Conservation (phyloP, 2,329 filamentous ascomycete species). For the Scopulariopsis brevicaulis region DNA sequence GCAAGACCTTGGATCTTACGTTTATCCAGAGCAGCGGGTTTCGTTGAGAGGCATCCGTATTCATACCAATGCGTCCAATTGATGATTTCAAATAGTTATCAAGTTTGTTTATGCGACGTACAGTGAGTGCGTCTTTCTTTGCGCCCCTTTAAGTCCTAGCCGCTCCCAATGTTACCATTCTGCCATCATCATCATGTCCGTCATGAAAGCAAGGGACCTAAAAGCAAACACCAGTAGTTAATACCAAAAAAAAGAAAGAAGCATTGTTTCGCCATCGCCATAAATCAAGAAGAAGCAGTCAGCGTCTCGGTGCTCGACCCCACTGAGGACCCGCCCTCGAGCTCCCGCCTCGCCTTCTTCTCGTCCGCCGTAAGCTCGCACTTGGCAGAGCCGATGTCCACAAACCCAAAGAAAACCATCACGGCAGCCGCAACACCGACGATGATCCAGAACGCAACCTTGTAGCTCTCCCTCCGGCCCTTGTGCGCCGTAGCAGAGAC, state of each 20-base stretch:
- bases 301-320: background rate
- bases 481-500: conserved; percentile 27
- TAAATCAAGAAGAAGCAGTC: background rate
- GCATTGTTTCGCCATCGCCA: background rate
- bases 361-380: conserved; percentile 11
- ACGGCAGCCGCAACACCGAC: conserved; percentile 36
- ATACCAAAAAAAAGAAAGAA: background rate
- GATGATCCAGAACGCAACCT: conserved; percentile 49
- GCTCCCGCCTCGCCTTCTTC: conserved; percentile 16
- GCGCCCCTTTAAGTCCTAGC: too few species aligned
- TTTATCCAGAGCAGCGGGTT: too few species aligned
- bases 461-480: conserved; percentile 39
- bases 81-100: too few species aligned
- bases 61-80: too few species aligned
- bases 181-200: background rate
- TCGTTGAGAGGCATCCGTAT: too few species aligned
- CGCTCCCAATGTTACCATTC: too few species aligned
- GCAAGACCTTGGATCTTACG: too few species aligned
- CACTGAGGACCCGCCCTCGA: background rate
- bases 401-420: conserved; percentile 25
- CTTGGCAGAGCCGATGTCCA: conserved; percentile 8
- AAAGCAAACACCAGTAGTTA: background rate
- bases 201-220: background rate
- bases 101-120: too few species aligned
- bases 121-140: too few species aligned